Base-by-base conservation (phyloP, 2,329 filamentous ascomycete species). In the Pyrenochaeta sp. region DNA sequence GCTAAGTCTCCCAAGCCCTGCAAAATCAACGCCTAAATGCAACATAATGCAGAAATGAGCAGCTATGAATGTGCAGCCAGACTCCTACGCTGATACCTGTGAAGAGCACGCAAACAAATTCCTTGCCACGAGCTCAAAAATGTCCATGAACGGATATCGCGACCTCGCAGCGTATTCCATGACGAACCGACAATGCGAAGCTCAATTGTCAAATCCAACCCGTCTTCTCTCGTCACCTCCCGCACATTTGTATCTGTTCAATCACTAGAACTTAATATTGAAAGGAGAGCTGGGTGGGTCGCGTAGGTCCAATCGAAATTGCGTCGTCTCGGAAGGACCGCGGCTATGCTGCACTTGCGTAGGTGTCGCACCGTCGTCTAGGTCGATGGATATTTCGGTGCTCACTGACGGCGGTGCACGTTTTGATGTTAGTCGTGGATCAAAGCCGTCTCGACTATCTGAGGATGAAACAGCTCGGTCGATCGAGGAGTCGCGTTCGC, bases 271-370 rank as follows among this genome's bases (percentile, higher is more conserved):
- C 47, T 76, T 76, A 56, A 77, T 72, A 55, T 75, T 72, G 61
- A 77, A 77, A 39, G 75, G 75, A 19, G 75, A 77, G 58, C 69
- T 72, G 43, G 75, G 75, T 39, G 72, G 72, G 52, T 77, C 74
- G 56, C 59, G 72, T 54, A 77, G 57, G 40, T 76, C 73, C 39
- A 76, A 62, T 53, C 74, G 69, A 54, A 75, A 77, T 46, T 75
- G 69, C 49, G 62, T 72, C 48, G 61, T 69, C 43, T 76, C 71
- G 13, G 73, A 75, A 9, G 62, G 63, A 15, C 65, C 71, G 39
- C 73, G 72, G 50, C 50, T 69, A 50, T 77, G 74, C 50, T 72
- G 66, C 12, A 69, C 72, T 58, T 77, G 73, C 12, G 72, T 76
- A 10, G 73, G 75, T 39, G 72, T 75, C 25, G 72, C 68, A 40